Evolutionary conservation across 2,329 filamentous ascomycete species (phyloP).

Genomic region (Curvularia hawaiiensis): DNA sequence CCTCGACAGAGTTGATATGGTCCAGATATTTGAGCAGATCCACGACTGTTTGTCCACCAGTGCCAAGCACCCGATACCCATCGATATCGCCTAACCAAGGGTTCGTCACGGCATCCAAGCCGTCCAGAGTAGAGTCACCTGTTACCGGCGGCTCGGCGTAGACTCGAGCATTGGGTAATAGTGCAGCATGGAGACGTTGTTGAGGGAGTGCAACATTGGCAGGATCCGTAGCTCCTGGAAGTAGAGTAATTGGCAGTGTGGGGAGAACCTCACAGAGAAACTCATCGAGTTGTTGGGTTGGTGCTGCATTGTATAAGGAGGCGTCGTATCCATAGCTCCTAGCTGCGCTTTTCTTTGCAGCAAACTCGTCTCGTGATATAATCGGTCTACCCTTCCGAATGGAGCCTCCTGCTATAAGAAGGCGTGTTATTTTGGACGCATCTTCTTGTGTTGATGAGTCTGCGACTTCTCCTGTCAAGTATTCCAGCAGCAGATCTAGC

Average conservation of each 20-base stretch:
- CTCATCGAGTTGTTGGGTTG: constrained; percentile 80
- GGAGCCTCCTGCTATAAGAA: constrained; percentile 93
- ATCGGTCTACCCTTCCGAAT: constrained; percentile 61
- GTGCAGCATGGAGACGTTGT: constrained; percentile 88
- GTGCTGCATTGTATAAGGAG: constrained; percentile 82
- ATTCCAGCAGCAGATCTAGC: constrained; percentile 81
- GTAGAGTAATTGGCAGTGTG: constrained; percentile 83
- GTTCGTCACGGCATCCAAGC: constrained; percentile 90
- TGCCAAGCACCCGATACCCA: constrained; percentile 85
- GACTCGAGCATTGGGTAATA: constrained; percentile 78
- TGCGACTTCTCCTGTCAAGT: constrained; percentile 80
- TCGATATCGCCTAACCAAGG: constrained; percentile 91
- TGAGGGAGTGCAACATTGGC: constrained; percentile 90
- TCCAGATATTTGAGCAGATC: constrained; percentile 93
- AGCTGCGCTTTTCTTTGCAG: constrained; percentile 54
- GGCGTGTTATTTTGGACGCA: constrained; percentile 73
- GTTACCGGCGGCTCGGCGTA: constrained; percentile 63
- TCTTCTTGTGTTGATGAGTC: constrained; percentile 64
- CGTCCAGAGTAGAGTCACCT: constrained; percentile 58
- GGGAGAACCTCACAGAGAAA: constrained; percentile 83
- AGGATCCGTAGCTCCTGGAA: constrained; percentile 84
- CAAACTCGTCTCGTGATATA: constrained; percentile 53
- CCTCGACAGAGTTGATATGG: constrained; percentile 74
- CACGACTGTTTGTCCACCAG: constrained; percentile 89
- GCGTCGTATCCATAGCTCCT: constrained; percentile 97